These are phyloP conservation scores for Talaromyces sp. DNA, from an alignment of 2,329 filamentous ascomycete genomes.

Conservation along the genomic window DNA sequence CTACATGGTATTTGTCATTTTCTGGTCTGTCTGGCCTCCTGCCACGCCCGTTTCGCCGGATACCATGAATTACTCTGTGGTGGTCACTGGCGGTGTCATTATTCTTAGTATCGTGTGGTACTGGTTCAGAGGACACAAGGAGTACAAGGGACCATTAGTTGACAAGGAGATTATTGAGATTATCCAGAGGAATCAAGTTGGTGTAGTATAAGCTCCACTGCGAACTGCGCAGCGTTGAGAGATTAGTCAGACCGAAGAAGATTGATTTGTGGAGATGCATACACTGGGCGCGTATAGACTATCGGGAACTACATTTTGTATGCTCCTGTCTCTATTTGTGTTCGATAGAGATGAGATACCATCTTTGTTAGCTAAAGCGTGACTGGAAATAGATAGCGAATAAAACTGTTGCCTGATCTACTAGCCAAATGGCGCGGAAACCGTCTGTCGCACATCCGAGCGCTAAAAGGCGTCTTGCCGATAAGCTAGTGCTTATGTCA, in stretches of 20 bases:
- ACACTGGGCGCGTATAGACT: not conserved
- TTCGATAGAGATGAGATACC: conserved; percentile 2
- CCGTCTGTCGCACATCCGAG: conserved; percentile 5
- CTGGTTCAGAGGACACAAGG: conserved; percentile 36
- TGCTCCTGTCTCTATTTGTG: not conserved
- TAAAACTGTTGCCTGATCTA: not conserved
- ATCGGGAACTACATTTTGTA: not conserved
- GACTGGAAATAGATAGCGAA: not conserved
- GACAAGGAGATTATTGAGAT: conserved; percentile 16
- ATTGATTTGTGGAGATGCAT: not conserved
- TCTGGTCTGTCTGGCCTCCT: conserved; percentile 54
- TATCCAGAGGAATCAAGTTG: conserved; percentile 6
- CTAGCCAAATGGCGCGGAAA: not conserved
- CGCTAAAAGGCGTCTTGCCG: not conserved
- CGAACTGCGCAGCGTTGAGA: not conserved
- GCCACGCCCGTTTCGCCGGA: conserved; percentile 28
- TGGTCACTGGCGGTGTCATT: conserved; percentile 46
- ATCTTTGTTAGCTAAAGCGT: not conserved
- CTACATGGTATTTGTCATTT: conserved; percentile 55
- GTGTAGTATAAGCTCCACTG: not conserved
- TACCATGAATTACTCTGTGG: conserved; percentile 49
- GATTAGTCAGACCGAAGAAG: not conserved
- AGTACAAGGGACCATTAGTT: conserved; percentile 25
- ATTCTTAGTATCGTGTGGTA: conserved; percentile 45
- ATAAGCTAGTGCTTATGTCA: not conserved